A percentile compares a stretch with the other conserved stretches of the same genome.
Conservation (phyloP, 2,329 filamentous ascomycete genomes). For the Boeremia lycopersici region DNA sequence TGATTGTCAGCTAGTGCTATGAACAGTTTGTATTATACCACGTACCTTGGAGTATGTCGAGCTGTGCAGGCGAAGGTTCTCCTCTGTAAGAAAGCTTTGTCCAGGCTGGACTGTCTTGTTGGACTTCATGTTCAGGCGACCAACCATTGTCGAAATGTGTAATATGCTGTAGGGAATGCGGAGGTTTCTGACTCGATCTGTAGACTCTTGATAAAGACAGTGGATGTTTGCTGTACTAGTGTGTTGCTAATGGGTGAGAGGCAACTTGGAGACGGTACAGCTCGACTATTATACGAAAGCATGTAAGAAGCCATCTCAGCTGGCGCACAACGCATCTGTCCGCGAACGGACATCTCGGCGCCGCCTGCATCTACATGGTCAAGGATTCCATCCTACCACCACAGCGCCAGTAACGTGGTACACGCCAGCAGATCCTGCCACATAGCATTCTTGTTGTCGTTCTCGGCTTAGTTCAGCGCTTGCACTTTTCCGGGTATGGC, state of each 20-base stretch:
- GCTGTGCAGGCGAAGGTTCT: constrained; percentile 41
- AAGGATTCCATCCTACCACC: constrained; percentile 27
- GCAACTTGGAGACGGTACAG: constrained; percentile 1
- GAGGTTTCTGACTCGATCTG: constrained; percentile 6
- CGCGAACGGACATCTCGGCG: constrained; percentile 26
- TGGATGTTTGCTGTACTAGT: not conserved
- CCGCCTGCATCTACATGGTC: constrained; percentile 23
- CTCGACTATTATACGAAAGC: constrained; percentile 20
- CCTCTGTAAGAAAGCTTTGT: constrained; percentile 31
- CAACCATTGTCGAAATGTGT: constrained; percentile 15
- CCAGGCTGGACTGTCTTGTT: constrained; percentile 9
- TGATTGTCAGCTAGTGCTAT: constrained; percentile 12
- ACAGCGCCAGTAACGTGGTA: constrained; percentile 28
- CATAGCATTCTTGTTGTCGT: constrained; percentile 21
- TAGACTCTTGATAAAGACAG: not conserved
- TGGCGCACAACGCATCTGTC: constrained; percentile 19
- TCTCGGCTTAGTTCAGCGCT: constrained; percentile 25
- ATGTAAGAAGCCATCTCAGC: constrained; percentile 11
- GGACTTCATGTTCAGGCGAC: constrained; percentile 9
- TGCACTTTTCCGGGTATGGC: constrained; percentile 25
- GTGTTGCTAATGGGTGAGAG: constrained; percentile 1
- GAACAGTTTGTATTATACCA: not conserved
- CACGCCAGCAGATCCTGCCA: constrained; percentile 26
- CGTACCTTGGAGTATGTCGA: constrained; percentile 32
- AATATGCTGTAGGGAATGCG: constrained; percentile 1